These are phyloP conservation scores for Tetramitus jugosus DNA, from an alignment of 208 protist species.

Conservation along the genomic window DNA sequence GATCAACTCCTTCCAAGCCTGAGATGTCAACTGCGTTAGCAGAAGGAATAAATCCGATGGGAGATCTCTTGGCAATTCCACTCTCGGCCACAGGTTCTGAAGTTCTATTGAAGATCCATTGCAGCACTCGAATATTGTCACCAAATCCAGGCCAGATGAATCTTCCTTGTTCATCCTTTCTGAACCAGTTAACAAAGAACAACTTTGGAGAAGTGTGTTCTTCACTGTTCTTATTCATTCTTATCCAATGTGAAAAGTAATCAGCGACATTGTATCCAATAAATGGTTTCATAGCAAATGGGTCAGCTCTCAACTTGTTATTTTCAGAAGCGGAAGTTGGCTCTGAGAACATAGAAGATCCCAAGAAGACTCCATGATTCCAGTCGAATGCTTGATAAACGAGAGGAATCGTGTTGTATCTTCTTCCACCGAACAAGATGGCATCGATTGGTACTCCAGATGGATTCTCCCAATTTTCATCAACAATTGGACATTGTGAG, in stretches of 20 bases:
- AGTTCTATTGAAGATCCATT: slow-evolving; percentile 43
- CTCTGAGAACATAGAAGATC: slow-evolving; percentile 48
- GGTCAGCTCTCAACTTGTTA: slow-evolving; percentile 47
- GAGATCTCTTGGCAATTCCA: no score
- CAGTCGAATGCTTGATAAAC: slow-evolving; percentile 55
- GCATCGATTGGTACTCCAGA: slow-evolving; percentile 58
- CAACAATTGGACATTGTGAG: slow-evolving; percentile 53
- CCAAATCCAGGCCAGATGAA: slow-evolving; percentile 70
- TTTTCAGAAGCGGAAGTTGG: slow-evolving; percentile 53
- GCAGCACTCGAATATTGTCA: slow-evolving; percentile 55
- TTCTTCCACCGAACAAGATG: slow-evolving; percentile 62
- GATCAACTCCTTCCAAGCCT: no score
- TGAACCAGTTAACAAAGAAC: slow-evolving; percentile 71
- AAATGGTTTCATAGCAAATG: slow-evolving; percentile 70
- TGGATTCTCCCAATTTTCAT: slow-evolving; percentile 41
- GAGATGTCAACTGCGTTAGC: no score
- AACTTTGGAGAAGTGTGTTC: slow-evolving; percentile 48
- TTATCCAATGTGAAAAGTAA: slow-evolving; percentile 63
- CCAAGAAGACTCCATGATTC: slow-evolving; percentile 61
- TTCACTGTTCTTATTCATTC: slow-evolving; percentile 33
- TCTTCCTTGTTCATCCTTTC: slow-evolving; percentile 23
- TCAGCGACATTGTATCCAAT: slow-evolving; percentile 70
- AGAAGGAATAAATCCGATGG: no score
- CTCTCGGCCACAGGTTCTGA: no score
- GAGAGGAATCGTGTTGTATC: slow-evolving; percentile 46